phyloP scores from a whole-genome alignment of 176 grass and related monocot genomes.

The Ampelocalamus luodianensis region DNA sequence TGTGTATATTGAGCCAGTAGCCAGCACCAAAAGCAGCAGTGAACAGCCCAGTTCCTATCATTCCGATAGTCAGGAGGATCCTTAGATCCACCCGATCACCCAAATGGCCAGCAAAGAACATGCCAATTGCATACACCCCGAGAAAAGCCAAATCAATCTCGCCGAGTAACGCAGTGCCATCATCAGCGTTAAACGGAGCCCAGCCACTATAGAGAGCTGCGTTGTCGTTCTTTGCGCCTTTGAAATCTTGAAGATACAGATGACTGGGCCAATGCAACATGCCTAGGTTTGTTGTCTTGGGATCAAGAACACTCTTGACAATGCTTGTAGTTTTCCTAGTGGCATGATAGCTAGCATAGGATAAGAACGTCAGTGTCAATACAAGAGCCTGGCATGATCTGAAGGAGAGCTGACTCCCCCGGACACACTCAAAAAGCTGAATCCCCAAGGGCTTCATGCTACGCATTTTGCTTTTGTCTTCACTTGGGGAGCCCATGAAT shows the following conservation, averaged over 20 bases:
- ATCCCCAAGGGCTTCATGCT: conserved; percentile 63
- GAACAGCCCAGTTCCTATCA: not conserved
- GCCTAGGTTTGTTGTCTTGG: conserved; percentile 57
- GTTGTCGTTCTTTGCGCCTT: conserved; percentile 30
- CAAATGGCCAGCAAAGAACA: not conserved
- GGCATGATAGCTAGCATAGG: conserved; percentile 84
- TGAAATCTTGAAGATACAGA: conserved; percentile 49
- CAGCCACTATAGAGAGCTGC: conserved; percentile 48
- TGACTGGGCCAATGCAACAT: conserved; percentile 64
- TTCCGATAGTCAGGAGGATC: not conserved
- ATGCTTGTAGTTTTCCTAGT: conserved; percentile 85
- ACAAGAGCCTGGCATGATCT: conserved; percentile 72
- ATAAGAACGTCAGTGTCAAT: conserved; percentile 63
- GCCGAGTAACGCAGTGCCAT: conserved; percentile 43
- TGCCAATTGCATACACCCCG: not conserved
- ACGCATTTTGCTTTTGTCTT: conserved; percentile 39
- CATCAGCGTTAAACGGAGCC: conserved; percentile 67
- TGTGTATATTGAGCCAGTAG: not conserved
- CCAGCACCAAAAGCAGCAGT: not conserved
- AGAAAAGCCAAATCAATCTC: not conserved
- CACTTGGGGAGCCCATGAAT: conserved; percentile 36
- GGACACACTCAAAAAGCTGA: conserved; percentile 57
- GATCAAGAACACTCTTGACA: conserved; percentile 88
- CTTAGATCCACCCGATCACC: not conserved
- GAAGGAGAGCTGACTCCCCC: conserved; percentile 62